Percentiles rank a stretch among this genome's conserved stretches.
Evolutionary conservation across 306 rosid species (phyloP).

Genomic region (Lotus japonicus): DNA sequence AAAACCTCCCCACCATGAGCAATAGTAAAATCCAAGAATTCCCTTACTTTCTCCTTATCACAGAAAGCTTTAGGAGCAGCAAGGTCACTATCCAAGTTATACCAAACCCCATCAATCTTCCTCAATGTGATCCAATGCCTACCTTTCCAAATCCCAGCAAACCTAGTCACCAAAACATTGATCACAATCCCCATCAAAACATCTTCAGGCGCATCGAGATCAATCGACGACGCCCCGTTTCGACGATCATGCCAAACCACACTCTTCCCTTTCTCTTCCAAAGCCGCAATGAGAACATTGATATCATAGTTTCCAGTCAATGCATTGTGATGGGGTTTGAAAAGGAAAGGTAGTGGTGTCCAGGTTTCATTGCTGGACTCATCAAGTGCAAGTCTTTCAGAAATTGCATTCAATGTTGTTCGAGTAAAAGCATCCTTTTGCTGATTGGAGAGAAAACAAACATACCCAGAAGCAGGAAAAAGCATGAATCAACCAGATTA

Average conservation of each 20-base stretch:
- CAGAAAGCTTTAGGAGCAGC: conserved; percentile 48
- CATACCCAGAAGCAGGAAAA: conserved; percentile 3
- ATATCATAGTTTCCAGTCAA: conserved; percentile 88
- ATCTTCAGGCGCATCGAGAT: conserved; percentile 54
- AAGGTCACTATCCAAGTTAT: conserved; percentile 87
- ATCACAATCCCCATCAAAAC: conserved; percentile 80
- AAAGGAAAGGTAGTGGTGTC: conserved; percentile 54
- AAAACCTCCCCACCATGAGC: conserved; percentile 66
- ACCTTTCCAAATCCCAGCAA: conserved; percentile 72
- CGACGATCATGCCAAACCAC: conserved; percentile 78
- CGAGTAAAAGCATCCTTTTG: conserved; percentile 58
- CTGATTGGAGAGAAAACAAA: conserved; percentile 33
- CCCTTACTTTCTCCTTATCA: conserved; percentile 39
- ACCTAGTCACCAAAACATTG: conserved; percentile 54
- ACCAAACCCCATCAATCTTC: conserved; percentile 64
- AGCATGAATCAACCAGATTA: neutral
- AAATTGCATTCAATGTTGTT: conserved; percentile 55
- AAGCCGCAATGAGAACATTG: conserved; percentile 74
- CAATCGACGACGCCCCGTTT: conserved; percentile 56
- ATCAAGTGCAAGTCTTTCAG: conserved; percentile 52
- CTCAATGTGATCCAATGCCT: conserved; percentile 85
- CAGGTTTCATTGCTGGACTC: conserved; percentile 51
- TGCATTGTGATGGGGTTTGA: conserved; percentile 77
- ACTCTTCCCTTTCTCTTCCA: conserved; percentile 69
- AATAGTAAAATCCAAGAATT: conserved; percentile 56